Base-by-base conservation (phyloP, 2,329 filamentous ascomycete genomes). In the Alternaria incomplexa region DNA sequence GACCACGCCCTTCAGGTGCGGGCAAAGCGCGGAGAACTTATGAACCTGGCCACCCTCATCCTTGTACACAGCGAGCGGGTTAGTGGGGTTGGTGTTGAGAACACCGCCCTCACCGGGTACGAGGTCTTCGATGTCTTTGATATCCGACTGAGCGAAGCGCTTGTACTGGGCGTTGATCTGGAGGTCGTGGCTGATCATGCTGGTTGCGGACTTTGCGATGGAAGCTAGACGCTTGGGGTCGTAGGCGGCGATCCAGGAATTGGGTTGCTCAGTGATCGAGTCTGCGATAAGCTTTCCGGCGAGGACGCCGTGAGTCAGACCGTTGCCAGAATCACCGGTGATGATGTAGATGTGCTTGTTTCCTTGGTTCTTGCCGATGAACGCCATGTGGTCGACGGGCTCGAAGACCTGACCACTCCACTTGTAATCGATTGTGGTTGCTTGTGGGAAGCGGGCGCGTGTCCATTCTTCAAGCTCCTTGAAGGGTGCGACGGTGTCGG, bases 331-430 rank as follows among this genome's bases (percentile, higher is more conserved):
- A 68, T 88, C 86, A 1, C 87, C 86, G 0, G 86, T 88, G 7
- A 86, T 78, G 44, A 88, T 81, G 63, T 84, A 89, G 3, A 84
- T 82, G 69, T 84, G 82, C 40, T 84, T 81, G 12, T 74, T 79
- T 12, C 85, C 85, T 56, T 85, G 84, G 68, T 88, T 87, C 65
- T 82, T 82, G 26, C 87, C 87, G 52, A 88, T 87, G 62, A 85
- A 88, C 0, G 81, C 85, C 80, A 88, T 81, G 70, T 81, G 83
- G 66, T 88, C 86, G 11, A 83, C 80, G 0, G 86, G 85, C 63
- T 88, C 86, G 66, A 85, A 83, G 46, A 88, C 81, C 74, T 89
- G 87, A 0, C 87, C 86, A 32, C 83, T 86, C 86, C 86, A 88
- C 20, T 79, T 79, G 77, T 87, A 88, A 62, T 88, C 87, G 8